A percentile compares a stretch with the other conserved stretches of the same genome.
These are phyloP conservation scores for Waltergamsia citrina DNA, from an alignment of 2,329 filamentous ascomycete genomes.

Conservation along the genomic window DNA sequence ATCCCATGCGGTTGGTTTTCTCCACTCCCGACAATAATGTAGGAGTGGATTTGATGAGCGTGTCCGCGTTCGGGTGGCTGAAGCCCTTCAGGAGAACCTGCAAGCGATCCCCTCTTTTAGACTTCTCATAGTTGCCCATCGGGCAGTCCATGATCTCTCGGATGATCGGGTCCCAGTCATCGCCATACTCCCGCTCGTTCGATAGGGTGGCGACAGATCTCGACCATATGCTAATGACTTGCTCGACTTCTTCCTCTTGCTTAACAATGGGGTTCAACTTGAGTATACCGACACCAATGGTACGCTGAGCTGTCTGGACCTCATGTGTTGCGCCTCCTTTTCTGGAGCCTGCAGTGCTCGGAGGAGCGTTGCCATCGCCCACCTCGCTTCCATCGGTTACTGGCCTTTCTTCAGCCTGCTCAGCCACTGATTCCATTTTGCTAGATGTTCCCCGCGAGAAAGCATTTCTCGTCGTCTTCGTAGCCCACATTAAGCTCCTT, in stretches of 20 bases:
- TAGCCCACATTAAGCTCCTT: constrained; percentile 58
- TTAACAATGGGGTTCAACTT: constrained; percentile 69
- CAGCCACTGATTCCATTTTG: constrained; percentile 49
- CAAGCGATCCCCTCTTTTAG: constrained; percentile 62
- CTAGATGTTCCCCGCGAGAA: constrained; percentile 40
- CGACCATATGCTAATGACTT: constrained; percentile 70
- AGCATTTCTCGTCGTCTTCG: constrained; percentile 43
- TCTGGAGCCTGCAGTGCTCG: constrained; percentile 47
- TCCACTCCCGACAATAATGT: constrained; percentile 75
- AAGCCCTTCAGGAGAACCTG: constrained; percentile 76
- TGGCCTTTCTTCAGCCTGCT: constrained; percentile 33
- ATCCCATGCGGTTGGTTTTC: constrained; percentile 83
- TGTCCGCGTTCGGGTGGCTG: constrained; percentile 65
- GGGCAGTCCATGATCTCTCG: constrained; percentile 63
- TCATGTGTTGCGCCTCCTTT: constrained; percentile 11
- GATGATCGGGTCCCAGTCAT: constrained; percentile 67
- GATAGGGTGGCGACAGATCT: constrained; percentile 37
- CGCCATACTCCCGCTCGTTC: constrained; percentile 49
- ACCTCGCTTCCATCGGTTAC: constrained; percentile 26
- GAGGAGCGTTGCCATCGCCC: constrained; percentile 34
- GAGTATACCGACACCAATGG: constrained; percentile 68
- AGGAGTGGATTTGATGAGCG: constrained; percentile 75
- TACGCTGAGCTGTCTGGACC: constrained; percentile 34
- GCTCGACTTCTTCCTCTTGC: constrained; percentile 62
- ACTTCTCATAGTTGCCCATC: constrained; percentile 66